These are phyloP conservation scores for Catenaria anguillulae DNA, from an alignment of 371 early-diverging fungal species.

Conservation along the genomic window DNA sequence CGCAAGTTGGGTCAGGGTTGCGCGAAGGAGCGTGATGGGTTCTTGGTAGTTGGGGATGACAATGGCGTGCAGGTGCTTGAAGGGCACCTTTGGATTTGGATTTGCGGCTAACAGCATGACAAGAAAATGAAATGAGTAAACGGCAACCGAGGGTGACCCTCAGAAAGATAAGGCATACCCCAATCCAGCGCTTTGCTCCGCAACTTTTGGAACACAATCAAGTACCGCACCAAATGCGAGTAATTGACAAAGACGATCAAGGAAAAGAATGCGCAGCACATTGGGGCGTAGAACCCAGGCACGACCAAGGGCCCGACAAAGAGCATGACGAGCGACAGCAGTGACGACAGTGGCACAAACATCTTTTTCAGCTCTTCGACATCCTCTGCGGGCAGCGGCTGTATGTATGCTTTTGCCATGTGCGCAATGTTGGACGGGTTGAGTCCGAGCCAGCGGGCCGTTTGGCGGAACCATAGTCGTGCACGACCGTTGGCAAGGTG, in stretches of 20 bases:
- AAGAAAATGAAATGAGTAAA: too few species aligned
- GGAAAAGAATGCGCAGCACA: conserved; percentile 32
- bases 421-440: neutral
- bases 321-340: conserved; percentile 24
- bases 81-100: conserved; percentile 16
- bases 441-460: neutral
- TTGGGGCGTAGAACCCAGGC: conserved; percentile 33
- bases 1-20: conserved; percentile 28
- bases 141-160: too few species aligned
- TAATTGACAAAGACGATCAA: conserved; percentile 32
- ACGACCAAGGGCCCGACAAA: conserved; percentile 33
- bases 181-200: conserved; percentile 28
- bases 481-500: neutral
- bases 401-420: too few species aligned
- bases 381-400: too few species aligned
- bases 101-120: conserved; percentile 14
- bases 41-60: conserved; percentile 50
- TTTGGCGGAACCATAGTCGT: neutral
- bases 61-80: conserved; percentile 30
- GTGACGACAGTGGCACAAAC: conserved; percentile 23
- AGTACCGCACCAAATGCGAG: conserved; percentile 38
- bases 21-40: conserved; percentile 29
- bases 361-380: conserved; percentile 1
- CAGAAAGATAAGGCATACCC: conserved; percentile 13
- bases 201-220: conserved; percentile 25